phyloP scores from a whole-genome alignment of 805 yeast species.

The Starmerella sp. region DNA sequence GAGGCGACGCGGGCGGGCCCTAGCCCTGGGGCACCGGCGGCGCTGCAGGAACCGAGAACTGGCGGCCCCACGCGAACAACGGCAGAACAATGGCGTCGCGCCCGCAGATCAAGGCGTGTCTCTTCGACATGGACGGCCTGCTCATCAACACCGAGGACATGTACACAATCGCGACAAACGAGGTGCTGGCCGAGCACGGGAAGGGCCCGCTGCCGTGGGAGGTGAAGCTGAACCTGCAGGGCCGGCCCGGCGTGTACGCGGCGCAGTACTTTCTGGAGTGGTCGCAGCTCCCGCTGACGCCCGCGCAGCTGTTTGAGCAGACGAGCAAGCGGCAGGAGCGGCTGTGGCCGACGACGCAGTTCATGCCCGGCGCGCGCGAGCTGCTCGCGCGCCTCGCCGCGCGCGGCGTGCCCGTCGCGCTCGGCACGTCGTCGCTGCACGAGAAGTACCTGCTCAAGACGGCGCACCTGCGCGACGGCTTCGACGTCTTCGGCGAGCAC shows the following conservation, averaged over 20 bases:
- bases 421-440: conserved; percentile 74
- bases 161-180: conserved; percentile 69
- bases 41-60: too few species aligned
- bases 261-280: conserved; percentile 52
- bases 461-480: conserved; percentile 49
- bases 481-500: conserved; percentile 53
- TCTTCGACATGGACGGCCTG: conserved; percentile 88
- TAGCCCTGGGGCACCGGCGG: too few species aligned
- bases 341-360: conserved; percentile 53
- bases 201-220: conserved; percentile 83
- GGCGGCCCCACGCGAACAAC: too few species aligned
- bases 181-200: conserved; percentile 52
- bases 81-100: neutral
- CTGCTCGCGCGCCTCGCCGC: conserved; percentile 44
- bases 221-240: conserved; percentile 75
- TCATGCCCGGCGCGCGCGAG: conserved; percentile 78
- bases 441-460: conserved; percentile 63
- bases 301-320: conserved; percentile 47
- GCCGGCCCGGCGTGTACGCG: conserved; percentile 77
- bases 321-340: conserved; percentile 43
- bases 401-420: conserved; percentile 62
- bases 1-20: too few species aligned
- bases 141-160: conserved; percentile 84
- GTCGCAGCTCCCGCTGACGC: conserved; percentile 54
- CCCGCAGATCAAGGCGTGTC: conserved; percentile 45